Percentiles rank a stretch among this genome's conserved stretches.
These are phyloP conservation scores for Pseudohalonectria lignicola DNA, from an alignment of 2,329 filamentous ascomycete genomes.

Conservation along the genomic window DNA sequence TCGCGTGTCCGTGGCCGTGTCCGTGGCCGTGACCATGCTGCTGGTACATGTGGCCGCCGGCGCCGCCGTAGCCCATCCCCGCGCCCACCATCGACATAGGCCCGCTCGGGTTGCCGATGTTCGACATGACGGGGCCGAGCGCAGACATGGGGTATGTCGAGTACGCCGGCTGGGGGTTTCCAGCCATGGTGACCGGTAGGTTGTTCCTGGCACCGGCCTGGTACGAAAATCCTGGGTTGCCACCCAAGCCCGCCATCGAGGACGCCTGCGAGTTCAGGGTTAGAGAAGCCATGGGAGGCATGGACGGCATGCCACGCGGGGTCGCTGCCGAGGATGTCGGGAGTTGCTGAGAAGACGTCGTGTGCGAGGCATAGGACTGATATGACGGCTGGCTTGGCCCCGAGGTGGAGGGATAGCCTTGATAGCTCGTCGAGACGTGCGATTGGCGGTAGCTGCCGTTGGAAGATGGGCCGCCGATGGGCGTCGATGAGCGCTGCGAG, in stretches of 20 bases:
- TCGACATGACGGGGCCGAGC: constrained; percentile 7
- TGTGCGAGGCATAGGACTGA: background rate
- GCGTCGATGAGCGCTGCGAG: too few species aligned
- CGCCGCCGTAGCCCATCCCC: background rate
- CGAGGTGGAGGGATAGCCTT: background rate
- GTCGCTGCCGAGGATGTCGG: constrained; percentile 1
- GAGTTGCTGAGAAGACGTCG: background rate
- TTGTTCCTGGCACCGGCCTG: background rate
- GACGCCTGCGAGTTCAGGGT: background rate
- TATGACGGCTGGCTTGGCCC: background rate
- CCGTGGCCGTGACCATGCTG: constrained; percentile 31
- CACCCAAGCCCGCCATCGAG: background rate
- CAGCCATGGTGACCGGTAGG: background rate
- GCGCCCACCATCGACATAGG: constrained; percentile 5
- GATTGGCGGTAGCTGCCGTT: background rate
- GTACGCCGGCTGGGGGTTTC: background rate
- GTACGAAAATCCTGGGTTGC: too few species aligned
- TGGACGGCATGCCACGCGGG: background rate
- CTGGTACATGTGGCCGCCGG: constrained; percentile 8
- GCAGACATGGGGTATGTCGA: too few species aligned
- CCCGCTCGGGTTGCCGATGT: constrained; percentile 4
- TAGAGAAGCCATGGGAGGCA: constrained; percentile 2
- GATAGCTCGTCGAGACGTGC: too few species aligned
- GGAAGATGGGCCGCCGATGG: background rate
- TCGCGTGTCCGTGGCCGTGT: constrained; percentile 28